A percentile compares a stretch with the other conserved stretches of the same genome.
Conservation (phyloP, 768 basidiomycete species). For the Naganishia randhawae region DNA sequence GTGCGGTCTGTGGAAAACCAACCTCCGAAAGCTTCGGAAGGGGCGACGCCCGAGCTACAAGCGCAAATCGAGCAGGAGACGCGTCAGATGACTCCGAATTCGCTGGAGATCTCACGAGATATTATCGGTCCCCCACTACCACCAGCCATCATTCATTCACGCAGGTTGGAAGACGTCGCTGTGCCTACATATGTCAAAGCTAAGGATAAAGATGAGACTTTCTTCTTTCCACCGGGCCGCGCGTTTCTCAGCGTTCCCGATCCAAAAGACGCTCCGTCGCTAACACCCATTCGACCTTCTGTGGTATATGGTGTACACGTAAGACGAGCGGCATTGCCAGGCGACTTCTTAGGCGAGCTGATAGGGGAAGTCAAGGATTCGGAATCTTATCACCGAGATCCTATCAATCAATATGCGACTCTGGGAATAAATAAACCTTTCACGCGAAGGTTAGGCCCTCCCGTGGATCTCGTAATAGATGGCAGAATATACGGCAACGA, state of each 20-base stretch:
- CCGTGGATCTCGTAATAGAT: constrained; percentile 74
- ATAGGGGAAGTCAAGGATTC: constrained; percentile 65
- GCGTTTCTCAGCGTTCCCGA: constrained; percentile 16
- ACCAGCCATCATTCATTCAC: constrained; percentile 36
- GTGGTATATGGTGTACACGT: constrained; percentile 63
- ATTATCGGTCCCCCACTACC: constrained; percentile 44
- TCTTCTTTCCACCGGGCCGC: constrained; percentile 25
- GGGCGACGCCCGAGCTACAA: neutral
- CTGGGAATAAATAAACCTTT: constrained; percentile 75
- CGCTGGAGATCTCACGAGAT: neutral
- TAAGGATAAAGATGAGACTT: constrained; percentile 36
- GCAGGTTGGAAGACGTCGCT: constrained; percentile 32
- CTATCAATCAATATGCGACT: constrained; percentile 75
- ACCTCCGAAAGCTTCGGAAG: neutral
- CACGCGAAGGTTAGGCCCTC: constrained; percentile 73
- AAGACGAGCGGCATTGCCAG: constrained; percentile 58
- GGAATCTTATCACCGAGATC: constrained; percentile 67
- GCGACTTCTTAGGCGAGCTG: constrained; percentile 63
- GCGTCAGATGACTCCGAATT: constrained; percentile 32
- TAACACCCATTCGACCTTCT: constrained; percentile 34
- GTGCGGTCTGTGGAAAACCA: neutral
- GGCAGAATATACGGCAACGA: constrained; percentile 66
- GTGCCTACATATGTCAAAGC: constrained; percentile 31
- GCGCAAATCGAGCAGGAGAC: neutral
- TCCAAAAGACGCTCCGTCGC: constrained; percentile 26